A percentile compares a stretch with the other conserved stretches of the same genome.
phyloP scores from a whole-genome alignment of 2,329 filamentous ascomycete genomes.

The Fusarium siculi region DNA sequence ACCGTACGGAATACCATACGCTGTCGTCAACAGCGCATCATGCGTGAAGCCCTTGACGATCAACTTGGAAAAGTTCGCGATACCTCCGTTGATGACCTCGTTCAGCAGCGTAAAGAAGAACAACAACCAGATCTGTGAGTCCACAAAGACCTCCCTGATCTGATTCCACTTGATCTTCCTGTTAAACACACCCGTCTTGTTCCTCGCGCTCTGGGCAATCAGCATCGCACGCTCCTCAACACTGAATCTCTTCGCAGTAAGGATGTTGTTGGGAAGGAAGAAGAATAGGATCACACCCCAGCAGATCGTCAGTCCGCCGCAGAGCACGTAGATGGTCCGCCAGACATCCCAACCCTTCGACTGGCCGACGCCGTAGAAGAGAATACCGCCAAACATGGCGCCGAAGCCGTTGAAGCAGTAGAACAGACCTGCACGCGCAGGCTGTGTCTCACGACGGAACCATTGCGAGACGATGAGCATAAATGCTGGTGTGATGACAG shows the following conservation, averaged over 20 bases:
- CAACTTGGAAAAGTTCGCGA: conserved; percentile 66
- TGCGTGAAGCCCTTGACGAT: conserved; percentile 61
- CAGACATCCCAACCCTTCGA: conserved; percentile 58
- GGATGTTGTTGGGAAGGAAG: conserved; percentile 59
- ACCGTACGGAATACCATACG: conserved; percentile 65
- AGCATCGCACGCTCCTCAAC: conserved; percentile 55
- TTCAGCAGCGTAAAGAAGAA: conserved; percentile 66
- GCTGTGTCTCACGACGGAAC: conserved; percentile 59
- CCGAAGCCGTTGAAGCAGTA: conserved; percentile 57
- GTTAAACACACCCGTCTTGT: conserved; percentile 60
- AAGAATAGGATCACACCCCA: conserved; percentile 58
- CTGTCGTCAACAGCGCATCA: conserved; percentile 54
- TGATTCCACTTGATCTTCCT: conserved; percentile 60
- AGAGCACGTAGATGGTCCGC: conserved; percentile 64
- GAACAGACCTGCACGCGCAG: conserved; percentile 56
- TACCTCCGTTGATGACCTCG: conserved; percentile 64
- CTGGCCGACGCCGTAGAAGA: conserved; percentile 65
- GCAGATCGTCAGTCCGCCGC: conserved; percentile 60
- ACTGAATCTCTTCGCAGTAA: conserved; percentile 47
- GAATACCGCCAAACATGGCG: conserved; percentile 57
- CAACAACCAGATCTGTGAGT: conserved; percentile 63
- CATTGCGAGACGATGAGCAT: conserved; percentile 64
- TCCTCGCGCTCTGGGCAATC: conserved; percentile 69
- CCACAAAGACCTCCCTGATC: conserved; percentile 59
- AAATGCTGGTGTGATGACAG: conserved; percentile 60